Base-by-base conservation (phyloP, 75 land plant species). In the Azolla pinnata region DNA sequence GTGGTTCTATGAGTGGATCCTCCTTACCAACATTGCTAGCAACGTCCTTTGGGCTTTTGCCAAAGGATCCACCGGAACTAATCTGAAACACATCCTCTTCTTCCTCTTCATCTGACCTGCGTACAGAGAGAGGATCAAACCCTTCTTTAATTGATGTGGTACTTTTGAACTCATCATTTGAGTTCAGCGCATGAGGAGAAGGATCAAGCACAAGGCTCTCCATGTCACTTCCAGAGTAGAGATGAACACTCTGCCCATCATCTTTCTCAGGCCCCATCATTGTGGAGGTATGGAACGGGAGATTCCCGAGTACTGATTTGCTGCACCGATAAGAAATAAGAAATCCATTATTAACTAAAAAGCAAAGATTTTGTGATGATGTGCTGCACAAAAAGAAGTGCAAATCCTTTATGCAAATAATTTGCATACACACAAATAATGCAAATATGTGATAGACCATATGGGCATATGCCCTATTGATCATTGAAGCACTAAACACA, bases 261-360 rank as follows among this genome's bases (percentile, higher is more conserved):
- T 58, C 54, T 23, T 67, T 55, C 27, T 68, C 74, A 31, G 58
- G 50, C 12, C 63, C 72, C 74, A 67, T 71, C 70, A 71, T 71
- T 9, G 18, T 10, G 9, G 49, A 31, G 32, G n/a, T n/a, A n/a
- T n/a, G n/a, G n/a, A n/a, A n/a, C n/a, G n/a, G n/a, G n/a, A n/a
- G n/a, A n/a, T n/a, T n/a, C n/a, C n/a, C n/a, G n/a, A n/a, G n/a
- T n/a, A n/a, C n/a, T n/a, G n/a, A n/a, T n/a, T n/a, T n/a, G n/a
- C n/a, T n/a, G n/a, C n/a, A n/a, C n/a, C n/a, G n/a, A n/a, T n/a
- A n/a, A n/a, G n/a, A n/a, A n/a, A n/a, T n/a, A n/a, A n/a, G n/a
- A n/a, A n/a, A n/a, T n/a, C n/a, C n/a, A n/a, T n/a, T n/a, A n/a
- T n/a, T n/a, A n/a, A n/a, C n/a, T n/a, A n/a, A n/a, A n/a, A n/a